Base-by-base conservation (phyloP, 179 eudicot species). In the Corrigiola litoralis region DNA sequence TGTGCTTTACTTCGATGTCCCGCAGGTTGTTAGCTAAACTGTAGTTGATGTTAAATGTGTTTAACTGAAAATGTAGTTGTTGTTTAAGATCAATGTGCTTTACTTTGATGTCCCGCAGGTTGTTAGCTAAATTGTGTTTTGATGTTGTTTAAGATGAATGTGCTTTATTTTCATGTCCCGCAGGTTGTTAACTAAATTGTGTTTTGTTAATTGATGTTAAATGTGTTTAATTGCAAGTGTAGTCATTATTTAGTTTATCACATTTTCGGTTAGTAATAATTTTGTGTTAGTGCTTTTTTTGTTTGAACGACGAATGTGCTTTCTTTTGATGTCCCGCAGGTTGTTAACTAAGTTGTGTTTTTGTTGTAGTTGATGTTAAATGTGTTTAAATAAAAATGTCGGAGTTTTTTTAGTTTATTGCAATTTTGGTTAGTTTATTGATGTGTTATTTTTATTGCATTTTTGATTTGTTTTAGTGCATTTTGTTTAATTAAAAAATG, bases 81-180 rank as follows among this genome's bases (percentile, higher is more conserved):
- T n/a, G n/a, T n/a, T n/a, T n/a, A n/a, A n/a, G n/a, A 41, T 20
- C 9, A n/a, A 23, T 7, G 8, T 36, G 38, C 37, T 10, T 18
- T 17, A 10, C 33, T 4, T 53, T 29, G 58, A 53, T 14, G 58
- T 14, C 4, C 5, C 0, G 4, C 17, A 41, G 64, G 49, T 9
- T n/a, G n/a, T n/a, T n/a, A n/a, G n/a, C n/a, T n/a, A n/a, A n/a
- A 24, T 41, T 12, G n/a, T 1, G 41, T 59, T 41, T 61, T 1
- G n/a, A 17, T 87, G 85, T 82, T 91, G 2, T 87, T 84, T 66
- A 80, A 82, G 79, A 85, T 87, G 77, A 89, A 85, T 59, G 96
- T 89, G 78, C 81, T 85, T 47, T 88, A 90, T 55, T 88, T 88
- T 60, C 95, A 90, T 77, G 85, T 84, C 52, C 77, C 63, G 1